Conservation (phyloP, 345 rosid genomes). For the Aegle marmelos region DNA sequence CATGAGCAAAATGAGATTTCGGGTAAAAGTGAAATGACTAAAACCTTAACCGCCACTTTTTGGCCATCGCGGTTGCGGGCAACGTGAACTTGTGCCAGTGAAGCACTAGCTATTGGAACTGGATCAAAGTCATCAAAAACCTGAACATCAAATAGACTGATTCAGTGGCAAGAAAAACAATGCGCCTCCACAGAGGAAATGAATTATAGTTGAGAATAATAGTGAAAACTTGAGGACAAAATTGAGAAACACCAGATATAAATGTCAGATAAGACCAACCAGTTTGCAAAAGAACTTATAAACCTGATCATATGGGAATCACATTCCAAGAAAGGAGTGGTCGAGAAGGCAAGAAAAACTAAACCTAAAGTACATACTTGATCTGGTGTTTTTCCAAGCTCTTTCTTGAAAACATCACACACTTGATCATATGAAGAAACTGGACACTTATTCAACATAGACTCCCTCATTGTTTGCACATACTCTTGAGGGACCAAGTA, state of each 20-base stretch:
- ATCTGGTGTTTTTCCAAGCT: slow-evolving; percentile 84
- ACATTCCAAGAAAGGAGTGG: neutral
- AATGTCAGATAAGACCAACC: neutral
- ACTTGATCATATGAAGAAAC: slow-evolving; percentile 95
- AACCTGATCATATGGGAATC: neutral
- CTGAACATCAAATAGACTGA: slow-evolving; percentile 32
- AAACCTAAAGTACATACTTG: slow-evolving; percentile 45
- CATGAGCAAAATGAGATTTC: slow-evolving; percentile 6
- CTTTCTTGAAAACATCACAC: slow-evolving; percentile 81
- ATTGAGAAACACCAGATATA: slow-evolving; percentile 4
- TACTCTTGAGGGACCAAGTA: slow-evolving; percentile 86
- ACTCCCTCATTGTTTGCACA: slow-evolving; percentile 76
- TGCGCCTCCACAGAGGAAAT: slow-evolving; percentile 5
- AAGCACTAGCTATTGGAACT: slow-evolving; percentile 94
- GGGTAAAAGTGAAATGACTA: slow-evolving; percentile 17
- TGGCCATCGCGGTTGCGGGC: slow-evolving; percentile 66
- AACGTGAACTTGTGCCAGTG: slow-evolving; percentile 99
- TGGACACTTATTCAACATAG: slow-evolving; percentile 93
- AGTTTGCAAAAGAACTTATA: neutral
- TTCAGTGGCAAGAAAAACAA: neutral
- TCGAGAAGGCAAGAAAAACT: neutral
- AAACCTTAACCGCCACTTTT: slow-evolving; percentile 94
- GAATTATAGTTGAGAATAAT: neutral
- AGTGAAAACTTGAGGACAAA: neutral
- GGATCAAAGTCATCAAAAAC: slow-evolving; percentile 80